These are phyloP conservation scores for Aquanectria penicillioides DNA, from an alignment of 2,329 filamentous ascomycete species.

Conservation along the genomic window DNA sequence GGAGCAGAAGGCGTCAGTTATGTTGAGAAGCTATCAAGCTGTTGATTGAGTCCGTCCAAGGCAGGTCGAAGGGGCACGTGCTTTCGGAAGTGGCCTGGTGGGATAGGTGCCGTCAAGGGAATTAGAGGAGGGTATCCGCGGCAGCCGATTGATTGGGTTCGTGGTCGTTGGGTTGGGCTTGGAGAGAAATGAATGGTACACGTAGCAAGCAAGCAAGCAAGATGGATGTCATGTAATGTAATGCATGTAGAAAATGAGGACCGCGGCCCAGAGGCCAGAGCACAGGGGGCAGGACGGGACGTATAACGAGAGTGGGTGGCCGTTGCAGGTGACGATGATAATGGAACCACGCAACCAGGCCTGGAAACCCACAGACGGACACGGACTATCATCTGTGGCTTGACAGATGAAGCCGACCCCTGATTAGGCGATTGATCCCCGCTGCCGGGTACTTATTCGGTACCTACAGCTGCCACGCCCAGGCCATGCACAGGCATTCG, in stretches of 20 bases:
- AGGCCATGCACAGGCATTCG: too few species aligned
- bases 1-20: not conserved
- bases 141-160: not conserved
- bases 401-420: too few species aligned
- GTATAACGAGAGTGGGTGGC: slow-evolving; percentile 17
- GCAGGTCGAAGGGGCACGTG: slow-evolving; percentile 20
- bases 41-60: slow-evolving; percentile 1
- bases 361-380: not conserved
- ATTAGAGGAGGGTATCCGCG: not conserved
- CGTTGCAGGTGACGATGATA: slow-evolving; percentile 25
- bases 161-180: not conserved
- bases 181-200: slow-evolving; percentile 3
- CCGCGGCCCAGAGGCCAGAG: slow-evolving; percentile 2
- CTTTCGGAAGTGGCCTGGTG: slow-evolving; percentile 15
- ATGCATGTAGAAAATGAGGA: slow-evolving; percentile 2
- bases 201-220: not conserved
- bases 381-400: too few species aligned
- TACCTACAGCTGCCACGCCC: too few species aligned
- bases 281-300: not conserved
- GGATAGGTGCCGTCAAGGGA: not conserved
- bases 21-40: slow-evolving; percentile 4
- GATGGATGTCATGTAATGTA: not conserved
- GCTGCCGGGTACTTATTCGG: too few species aligned
- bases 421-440: too few species aligned
- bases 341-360: slow-evolving; percentile 18